Percentiles rank a stretch among this genome's conserved stretches.
phyloP scores from a whole-genome alignment of 305 asterid genomes.

The Fraxinus sp. region DNA sequence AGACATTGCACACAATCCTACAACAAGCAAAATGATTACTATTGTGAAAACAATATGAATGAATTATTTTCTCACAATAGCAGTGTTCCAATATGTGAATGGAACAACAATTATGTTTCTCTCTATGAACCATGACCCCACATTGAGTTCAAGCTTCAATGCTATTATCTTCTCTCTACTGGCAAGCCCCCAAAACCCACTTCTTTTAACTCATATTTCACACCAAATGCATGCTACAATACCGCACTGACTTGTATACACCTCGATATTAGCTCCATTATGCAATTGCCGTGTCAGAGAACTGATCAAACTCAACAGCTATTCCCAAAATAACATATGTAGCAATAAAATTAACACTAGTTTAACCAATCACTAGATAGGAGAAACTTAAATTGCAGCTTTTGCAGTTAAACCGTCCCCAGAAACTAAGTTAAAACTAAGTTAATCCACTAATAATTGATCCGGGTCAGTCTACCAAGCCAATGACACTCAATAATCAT shows the following conservation, averaged over 20 bases:
- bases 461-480: background rate
- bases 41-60: background rate
- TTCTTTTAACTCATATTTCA: background rate
- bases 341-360: background rate
- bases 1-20: constrained; percentile 34
- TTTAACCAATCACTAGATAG: background rate
- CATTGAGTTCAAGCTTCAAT: constrained; percentile 34
- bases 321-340: background rate
- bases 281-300: background rate
- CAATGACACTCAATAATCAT: background rate
- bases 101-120: constrained; percentile 30
- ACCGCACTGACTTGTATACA: background rate
- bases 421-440: constrained; percentile 7
- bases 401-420: background rate
- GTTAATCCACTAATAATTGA: background rate
- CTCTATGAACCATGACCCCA: constrained; percentile 44
- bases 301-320: background rate
- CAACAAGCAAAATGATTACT: constrained; percentile 17
- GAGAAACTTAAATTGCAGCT: constrained; percentile 5
- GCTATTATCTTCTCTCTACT: constrained; percentile 10
- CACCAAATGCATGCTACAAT: background rate
- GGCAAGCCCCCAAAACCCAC: background rate
- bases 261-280: background rate
- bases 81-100: constrained; percentile 32
- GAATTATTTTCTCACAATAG: background rate